Evolutionary conservation across 495 filamentous ascomycete genomes (phyloP).

Genomic region (Elasticomyces elasticus): DNA sequence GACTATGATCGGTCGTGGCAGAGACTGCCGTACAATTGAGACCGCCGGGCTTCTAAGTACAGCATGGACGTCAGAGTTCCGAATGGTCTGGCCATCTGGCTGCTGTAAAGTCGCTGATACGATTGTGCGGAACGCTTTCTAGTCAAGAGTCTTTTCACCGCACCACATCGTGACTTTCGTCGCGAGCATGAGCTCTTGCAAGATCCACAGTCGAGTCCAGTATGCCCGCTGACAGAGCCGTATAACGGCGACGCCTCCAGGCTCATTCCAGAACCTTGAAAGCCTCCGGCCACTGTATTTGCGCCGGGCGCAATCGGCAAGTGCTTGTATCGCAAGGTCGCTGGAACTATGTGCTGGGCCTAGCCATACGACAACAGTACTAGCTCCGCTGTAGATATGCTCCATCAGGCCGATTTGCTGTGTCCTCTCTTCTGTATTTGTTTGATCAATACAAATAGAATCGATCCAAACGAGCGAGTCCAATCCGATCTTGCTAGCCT

Average conservation of each 20-base stretch:
- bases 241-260: neutral
- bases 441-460: constrained; percentile 1
- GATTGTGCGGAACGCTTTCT: neutral
- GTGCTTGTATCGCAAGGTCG: neutral
- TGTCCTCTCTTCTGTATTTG: neutral
- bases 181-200: neutral
- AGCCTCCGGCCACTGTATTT: neutral
- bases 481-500: neutral
- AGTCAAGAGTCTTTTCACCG: neutral
- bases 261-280: neutral
- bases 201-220: neutral
- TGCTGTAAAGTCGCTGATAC: neutral
- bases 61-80: neutral
- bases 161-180: neutral
- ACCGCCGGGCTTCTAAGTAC: neutral
- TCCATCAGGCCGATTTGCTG: neutral
- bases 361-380: constrained; percentile 1
- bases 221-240: neutral
- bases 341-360: neutral
- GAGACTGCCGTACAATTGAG: neutral
- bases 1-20: neutral
- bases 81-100: neutral
- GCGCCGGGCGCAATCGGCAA: neutral
- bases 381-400: neutral
- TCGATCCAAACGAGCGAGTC: neutral